Evolutionary conservation across 106 monocot species (phyloP), one percentile per base, ranked within the genome.

Genomic region (Xerophyta viscosa): DNA sequence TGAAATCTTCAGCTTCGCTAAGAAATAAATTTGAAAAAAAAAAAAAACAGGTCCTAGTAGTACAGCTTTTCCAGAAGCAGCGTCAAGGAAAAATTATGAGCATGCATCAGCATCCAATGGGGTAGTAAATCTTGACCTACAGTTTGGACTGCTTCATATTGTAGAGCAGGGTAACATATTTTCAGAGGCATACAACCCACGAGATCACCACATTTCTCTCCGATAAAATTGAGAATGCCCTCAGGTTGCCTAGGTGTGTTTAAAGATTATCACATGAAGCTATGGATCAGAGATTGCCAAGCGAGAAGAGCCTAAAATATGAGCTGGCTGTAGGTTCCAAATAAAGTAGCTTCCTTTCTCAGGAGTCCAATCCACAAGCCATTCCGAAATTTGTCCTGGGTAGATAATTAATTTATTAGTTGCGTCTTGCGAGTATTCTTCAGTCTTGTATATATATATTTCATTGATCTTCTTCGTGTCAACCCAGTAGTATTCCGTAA

Each of bases 401-500:
- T 96, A 96, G 14, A 96, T 96, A 54, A 88, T 88, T 72, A 96
- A 96, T 22, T 96, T 96, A 61, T 96, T 96, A 45, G 76, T 82
- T 48, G 94, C 94, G 71, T 96, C 83, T 27, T 69, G 77, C 2
- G 83, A 93, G 47, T 88, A 93, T 31, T 93, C 93, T 65, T 93
- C 87, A 14, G 93, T 93, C 31, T 93, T 93, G 59, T 93, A 93
- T 1, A 80, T 63, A 53, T 93, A 93, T 58, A 93, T 87, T 58
- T 88, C 87, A 55, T 93, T 93, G 42, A 93, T 77, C 55, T 93
- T 93, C 50, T 73, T 77, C 68, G 87, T 80, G 44, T 93, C 83
- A 24, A 84, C 80, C 87, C 93, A 93, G 41, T 93, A 93, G 44
- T 93, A 84, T 55, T 93, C 93, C 46, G 87, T 67, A 13, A 93